Evolutionary conservation across 2,329 filamentous ascomycete genomes (phyloP).

Genomic region (Colletotrichum camelliae): DNA sequence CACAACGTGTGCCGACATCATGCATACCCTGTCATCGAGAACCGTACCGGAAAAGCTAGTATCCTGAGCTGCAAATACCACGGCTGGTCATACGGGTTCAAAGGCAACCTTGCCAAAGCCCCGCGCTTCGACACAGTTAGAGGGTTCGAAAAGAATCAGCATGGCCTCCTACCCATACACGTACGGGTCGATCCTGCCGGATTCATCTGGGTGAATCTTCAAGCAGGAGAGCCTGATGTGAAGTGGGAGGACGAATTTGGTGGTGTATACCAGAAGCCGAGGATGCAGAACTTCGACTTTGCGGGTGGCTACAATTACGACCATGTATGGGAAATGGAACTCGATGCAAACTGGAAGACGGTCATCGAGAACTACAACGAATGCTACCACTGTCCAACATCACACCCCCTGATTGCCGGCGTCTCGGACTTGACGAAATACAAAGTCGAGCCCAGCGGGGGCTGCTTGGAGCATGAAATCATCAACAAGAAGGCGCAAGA

Average conservation of each 20-base stretch:
- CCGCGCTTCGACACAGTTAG: conserved; percentile 43
- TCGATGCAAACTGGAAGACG: conserved; percentile 44
- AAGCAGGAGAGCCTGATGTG: conserved; percentile 40
- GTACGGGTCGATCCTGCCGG: conserved; percentile 48
- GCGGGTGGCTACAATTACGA: conserved; percentile 30
- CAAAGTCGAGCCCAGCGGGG: conserved; percentile 37
- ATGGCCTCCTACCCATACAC: conserved; percentile 40
- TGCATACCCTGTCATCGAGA: conserved; percentile 25
- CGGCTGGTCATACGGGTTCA: conserved; percentile 49
- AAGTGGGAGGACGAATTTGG: conserved; percentile 48
- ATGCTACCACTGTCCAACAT: conserved; percentile 53
- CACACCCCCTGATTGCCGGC: conserved; percentile 49
- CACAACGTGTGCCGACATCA: conserved; percentile 27
- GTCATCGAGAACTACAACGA: conserved; percentile 55
- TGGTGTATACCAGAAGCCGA: conserved; percentile 27
- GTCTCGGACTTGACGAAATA: conserved; percentile 51
- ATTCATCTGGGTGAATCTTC: conserved; percentile 58
- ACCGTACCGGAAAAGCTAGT: conserved; percentile 20
- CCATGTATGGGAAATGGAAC: conserved; percentile 36
- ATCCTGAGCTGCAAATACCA: conserved; percentile 39
- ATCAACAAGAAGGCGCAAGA: conserved; percentile 41
- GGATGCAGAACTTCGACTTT: conserved; percentile 29
- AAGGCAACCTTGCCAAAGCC: conserved; percentile 47
- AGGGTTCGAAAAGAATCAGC: conserved; percentile 42
- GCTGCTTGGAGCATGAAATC: conserved; percentile 41